Conservation (phyloP, 805 yeast genomes). For the Suhomyces sp. region DNA sequence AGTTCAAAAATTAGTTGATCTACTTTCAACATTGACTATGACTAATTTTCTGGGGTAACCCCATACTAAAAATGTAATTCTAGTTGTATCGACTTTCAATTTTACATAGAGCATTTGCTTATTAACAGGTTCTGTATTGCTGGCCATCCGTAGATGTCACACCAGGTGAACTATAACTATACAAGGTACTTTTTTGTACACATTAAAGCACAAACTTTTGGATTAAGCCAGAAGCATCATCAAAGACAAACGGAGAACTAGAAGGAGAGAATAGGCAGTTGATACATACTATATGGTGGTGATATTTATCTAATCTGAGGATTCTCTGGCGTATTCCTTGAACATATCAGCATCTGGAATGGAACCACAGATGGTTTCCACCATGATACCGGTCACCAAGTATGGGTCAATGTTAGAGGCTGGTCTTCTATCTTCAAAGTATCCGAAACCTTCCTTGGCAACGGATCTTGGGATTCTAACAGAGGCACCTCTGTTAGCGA, state of each 20-base stretch:
- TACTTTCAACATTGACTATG: no score
- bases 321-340: slow-evolving; percentile 82
- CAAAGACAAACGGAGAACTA: slow-evolving; percentile 4
- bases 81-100: no score
- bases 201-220: slow-evolving; percentile 2
- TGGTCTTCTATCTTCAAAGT: slow-evolving; percentile 99
- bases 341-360: slow-evolving; percentile 94
- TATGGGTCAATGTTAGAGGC: slow-evolving; percentile 99
- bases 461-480: slow-evolving; percentile 98
- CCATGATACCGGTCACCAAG: slow-evolving; percentile 97
- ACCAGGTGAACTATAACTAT: slow-evolving; percentile 5
- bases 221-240: slow-evolving; percentile 1
- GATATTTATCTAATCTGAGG: slow-evolving; percentile 30
- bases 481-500: slow-evolving; percentile 99
- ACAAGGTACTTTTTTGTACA: background rate
- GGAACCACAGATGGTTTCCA: slow-evolving; percentile 93
- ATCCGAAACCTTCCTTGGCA: slow-evolving; percentile 96
- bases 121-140: slow-evolving; percentile 1
- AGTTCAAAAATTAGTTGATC: no score
- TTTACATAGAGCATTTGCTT: no score
- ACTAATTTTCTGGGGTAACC: no score
- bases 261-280: slow-evolving; percentile 1
- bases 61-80: no score
- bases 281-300: slow-evolving; percentile 2
- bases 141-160: background rate